Percentiles rank a stretch among this genome's conserved stretches.
These are phyloP conservation scores for Paraurostyla sp. DNA, from an alignment of 73 alveolate genomes.

Conservation along the genomic window DNA sequence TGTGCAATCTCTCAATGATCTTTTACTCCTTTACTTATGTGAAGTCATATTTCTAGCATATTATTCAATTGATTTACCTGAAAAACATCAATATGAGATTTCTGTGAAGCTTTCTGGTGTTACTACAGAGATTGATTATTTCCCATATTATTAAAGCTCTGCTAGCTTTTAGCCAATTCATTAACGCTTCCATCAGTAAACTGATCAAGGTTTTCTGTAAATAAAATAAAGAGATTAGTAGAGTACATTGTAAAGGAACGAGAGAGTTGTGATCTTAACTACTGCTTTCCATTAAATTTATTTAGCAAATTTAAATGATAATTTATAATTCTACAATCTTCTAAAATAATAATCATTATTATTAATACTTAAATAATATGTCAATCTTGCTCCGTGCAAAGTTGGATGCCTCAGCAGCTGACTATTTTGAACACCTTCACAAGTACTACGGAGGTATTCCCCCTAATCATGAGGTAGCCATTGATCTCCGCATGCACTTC, in stretches of 20 bases:
- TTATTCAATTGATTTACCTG: not conserved
- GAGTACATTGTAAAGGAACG: constrained; percentile 6
- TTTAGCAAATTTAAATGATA: not conserved
- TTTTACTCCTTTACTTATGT: constrained; percentile 69
- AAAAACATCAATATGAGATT: constrained; percentile 8
- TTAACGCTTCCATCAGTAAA: constrained; percentile 31
- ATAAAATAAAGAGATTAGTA: not conserved
- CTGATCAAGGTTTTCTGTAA: constrained; percentile 15
- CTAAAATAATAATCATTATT: constrained; percentile 17
- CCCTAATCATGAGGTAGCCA: constrained; percentile 54
- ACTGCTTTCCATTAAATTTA: not conserved
- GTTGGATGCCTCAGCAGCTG: constrained; percentile 38
- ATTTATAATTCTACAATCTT: no score
- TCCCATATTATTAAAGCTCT: no score
- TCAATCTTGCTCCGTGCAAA: constrained; percentile 31
- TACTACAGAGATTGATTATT: no score
- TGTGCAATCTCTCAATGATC: constrained; percentile 76
- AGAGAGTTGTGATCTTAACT: constrained; percentile 23
- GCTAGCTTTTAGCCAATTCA: constrained; percentile 7
- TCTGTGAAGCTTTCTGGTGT: not conserved
- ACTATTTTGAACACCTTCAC: constrained; percentile 63
- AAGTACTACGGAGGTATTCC: constrained; percentile 63
- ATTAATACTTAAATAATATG: not conserved
- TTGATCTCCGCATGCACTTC: constrained; percentile 59
- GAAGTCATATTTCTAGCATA: constrained; percentile 59